Percentiles rank a stretch among this genome's conserved stretches.
phyloP scores from a whole-genome alignment of 208 protist genomes.

The Strigomonas culicis region DNA sequence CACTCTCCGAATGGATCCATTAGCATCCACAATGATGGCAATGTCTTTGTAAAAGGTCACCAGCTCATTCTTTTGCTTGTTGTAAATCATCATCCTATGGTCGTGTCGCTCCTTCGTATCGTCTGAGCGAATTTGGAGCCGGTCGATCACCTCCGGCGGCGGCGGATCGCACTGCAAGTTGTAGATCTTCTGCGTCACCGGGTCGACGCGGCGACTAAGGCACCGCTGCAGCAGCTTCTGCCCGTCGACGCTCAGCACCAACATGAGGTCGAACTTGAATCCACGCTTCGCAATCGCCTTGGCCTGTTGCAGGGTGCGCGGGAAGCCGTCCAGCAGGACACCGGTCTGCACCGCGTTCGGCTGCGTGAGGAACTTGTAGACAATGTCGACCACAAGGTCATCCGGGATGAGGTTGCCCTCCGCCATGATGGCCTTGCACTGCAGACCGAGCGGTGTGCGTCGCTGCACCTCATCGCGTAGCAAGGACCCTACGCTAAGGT shows the following conservation, averaged over 20 bases:
- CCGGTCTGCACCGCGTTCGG: conserved; percentile 38
- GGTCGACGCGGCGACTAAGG: conserved; percentile 57
- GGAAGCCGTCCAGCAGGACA: conserved; percentile 94
- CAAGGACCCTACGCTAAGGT: conserved; percentile 89
- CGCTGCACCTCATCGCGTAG: conserved; percentile 85
- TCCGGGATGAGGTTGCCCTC: conserved; percentile 83
- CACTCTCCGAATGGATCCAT: conserved; percentile 42
- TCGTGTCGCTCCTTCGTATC: conserved; percentile 77
- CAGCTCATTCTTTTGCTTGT: conserved; percentile 54
- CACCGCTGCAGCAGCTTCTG: conserved; percentile 46
- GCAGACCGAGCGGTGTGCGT: conserved; percentile 45
- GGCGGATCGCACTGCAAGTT: conserved; percentile 73
- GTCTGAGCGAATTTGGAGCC: conserved; percentile 76
- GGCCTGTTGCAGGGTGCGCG: conserved; percentile 90
- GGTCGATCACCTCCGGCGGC: conserved; percentile 55
- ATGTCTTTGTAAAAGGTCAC: conserved; percentile 50
- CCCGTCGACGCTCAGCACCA: conserved; percentile 65
- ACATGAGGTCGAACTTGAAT: conserved; percentile 66
- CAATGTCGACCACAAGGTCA: conserved; percentile 66
- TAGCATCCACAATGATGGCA: conserved; percentile 52
- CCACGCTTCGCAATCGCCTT: conserved; percentile 42
- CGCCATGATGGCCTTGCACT: conserved; percentile 47
- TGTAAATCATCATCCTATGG: conserved; percentile 67
- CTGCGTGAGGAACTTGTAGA: conserved; percentile 38
- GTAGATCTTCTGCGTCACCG: conserved; percentile 71